Conservation (phyloP, 176 grass and related monocot species). For the Areca catechu region DNA sequence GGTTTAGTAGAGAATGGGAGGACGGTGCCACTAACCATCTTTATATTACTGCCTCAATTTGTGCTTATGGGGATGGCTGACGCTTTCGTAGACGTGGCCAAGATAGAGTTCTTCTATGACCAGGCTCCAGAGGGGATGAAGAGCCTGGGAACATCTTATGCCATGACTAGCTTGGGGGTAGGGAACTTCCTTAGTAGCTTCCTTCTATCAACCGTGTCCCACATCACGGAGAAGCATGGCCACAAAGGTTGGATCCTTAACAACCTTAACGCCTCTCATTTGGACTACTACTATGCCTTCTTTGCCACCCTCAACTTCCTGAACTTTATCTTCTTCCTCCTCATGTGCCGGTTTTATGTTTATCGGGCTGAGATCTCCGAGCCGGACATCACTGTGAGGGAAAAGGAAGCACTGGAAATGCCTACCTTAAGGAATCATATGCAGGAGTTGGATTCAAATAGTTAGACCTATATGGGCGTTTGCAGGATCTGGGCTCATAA, state of each 20-base stretch:
- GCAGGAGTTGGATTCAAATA: no score
- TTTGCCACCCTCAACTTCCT: constrained; percentile 22
- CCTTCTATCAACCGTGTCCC: constrained; percentile 28
- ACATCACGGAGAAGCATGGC: constrained; percentile 12
- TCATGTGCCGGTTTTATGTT: constrained; percentile 15
- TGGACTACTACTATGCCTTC: constrained; percentile 64
- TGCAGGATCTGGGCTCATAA: no score
- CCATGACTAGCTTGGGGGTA: constrained; percentile 30
- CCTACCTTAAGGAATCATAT: no score
- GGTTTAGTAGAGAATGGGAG: not conserved
- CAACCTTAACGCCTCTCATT: constrained; percentile 45
- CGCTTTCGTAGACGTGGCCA: constrained; percentile 31
- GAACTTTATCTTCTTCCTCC: constrained; percentile 27
- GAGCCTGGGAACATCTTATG: constrained; percentile 55
- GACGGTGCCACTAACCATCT: constrained; percentile 35
- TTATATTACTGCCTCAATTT: constrained; percentile 54
- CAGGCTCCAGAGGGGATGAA: constrained; percentile 56
- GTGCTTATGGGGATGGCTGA: constrained; percentile 42
- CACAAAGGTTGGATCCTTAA: constrained; percentile 35
- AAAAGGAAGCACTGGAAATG: not conserved
- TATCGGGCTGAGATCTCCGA: constrained; percentile 33
- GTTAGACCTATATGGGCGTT: no score
- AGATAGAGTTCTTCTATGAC: constrained; percentile 36
- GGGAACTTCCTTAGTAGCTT: constrained; percentile 51
- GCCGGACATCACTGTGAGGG: not conserved